Percentiles rank a stretch among this genome's conserved stretches.
Conservation (phyloP, 495 filamentous ascomycete genomes). For the Filosporella fistucella region DNA sequence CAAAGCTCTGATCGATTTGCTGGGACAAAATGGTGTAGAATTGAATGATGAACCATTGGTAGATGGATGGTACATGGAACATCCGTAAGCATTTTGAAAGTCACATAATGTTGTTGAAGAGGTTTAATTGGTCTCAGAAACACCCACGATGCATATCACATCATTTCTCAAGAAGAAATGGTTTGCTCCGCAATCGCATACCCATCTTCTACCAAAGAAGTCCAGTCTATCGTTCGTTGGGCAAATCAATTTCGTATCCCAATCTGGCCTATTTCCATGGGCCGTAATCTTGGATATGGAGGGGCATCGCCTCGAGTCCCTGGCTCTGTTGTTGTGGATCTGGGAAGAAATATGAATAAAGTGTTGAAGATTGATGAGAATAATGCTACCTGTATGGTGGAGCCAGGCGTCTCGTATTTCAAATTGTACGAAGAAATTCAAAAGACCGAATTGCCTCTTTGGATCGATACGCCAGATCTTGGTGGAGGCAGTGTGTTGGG, state of each 20-base stretch:
- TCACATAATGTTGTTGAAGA: no score
- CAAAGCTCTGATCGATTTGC: slow-evolving; percentile 28
- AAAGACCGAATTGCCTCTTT: slow-evolving; percentile 42
- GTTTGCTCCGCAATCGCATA: slow-evolving; percentile 46
- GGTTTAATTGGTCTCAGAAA: slow-evolving; percentile 25
- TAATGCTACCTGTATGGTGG: slow-evolving; percentile 43
- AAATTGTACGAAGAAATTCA: slow-evolving; percentile 37
- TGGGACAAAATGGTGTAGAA: slow-evolving; percentile 39
- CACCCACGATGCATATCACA: slow-evolving; percentile 49
- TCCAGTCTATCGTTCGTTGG: slow-evolving; percentile 38
- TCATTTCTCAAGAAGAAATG: slow-evolving; percentile 47
- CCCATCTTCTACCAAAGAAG: slow-evolving; percentile 39
- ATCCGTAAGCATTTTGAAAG: slow-evolving; percentile 23
- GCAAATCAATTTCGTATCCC: slow-evolving; percentile 45
- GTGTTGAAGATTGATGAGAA: slow-evolving; percentile 47
- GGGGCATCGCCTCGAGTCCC: slow-evolving; percentile 47
- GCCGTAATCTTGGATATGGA: slow-evolving; percentile 49
- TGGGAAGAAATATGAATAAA: slow-evolving; percentile 47
- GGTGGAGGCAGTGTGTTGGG: slow-evolving; percentile 54
- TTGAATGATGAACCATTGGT: slow-evolving; percentile 39
- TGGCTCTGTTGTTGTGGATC: slow-evolving; percentile 46
- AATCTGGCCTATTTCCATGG: slow-evolving; percentile 48
- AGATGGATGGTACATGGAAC: slow-evolving; percentile 53
- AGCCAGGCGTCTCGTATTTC: slow-evolving; percentile 52
- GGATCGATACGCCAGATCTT: slow-evolving; percentile 50